Evolutionary conservation across 2,329 filamentous ascomycete species (phyloP), one percentile per base, ranked within the genome.

Genomic region (Ilyonectria robusta): DNA sequence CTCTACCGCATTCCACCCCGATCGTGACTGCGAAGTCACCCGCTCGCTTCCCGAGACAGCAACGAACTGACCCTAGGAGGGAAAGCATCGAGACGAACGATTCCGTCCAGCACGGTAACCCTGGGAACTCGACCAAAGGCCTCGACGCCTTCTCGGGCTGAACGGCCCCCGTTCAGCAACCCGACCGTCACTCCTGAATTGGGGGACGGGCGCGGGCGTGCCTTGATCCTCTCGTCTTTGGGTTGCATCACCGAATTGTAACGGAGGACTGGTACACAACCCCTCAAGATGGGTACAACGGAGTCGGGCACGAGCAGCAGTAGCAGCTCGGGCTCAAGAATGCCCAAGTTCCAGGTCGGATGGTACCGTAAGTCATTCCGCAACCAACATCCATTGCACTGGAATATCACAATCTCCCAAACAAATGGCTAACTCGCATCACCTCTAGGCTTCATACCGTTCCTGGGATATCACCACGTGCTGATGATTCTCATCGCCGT

Each of bases 401-500:
- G 65, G 71, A 74, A 73, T 76, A 75, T 62, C 29, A 46, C 44
- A 59, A 50, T 57, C 8, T 65, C 37, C 40, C 2, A 26, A 46
- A 13, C 54, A 60, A 57, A 21, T 55, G 58, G 59, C 75, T 77
- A 70, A 79, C 71, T n/a, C 40, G 56, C 42, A 29, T 42, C 55
- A 54, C 51, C 48, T 44, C 6, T 68, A 91, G 90, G 89, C 78
- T 89, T 88, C 75, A 83, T 92, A 79, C 91, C 91, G 73, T 92
- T 92, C 78, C 85, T 92, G 66, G 91, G 91, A 72, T 92, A 92
- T 78, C 91, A 92, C 79, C 89, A 99, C 89, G 92, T 98, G 72
- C 89, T 99, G 81, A 99, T 99, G 96, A 94, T 99, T 76, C 85
- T 99, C 73, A 97, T 99, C 78, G 95, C 93, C 62, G 85, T 98